Conservation (phyloP, 768 basidiomycete species). For the Suillus luteus region DNA sequence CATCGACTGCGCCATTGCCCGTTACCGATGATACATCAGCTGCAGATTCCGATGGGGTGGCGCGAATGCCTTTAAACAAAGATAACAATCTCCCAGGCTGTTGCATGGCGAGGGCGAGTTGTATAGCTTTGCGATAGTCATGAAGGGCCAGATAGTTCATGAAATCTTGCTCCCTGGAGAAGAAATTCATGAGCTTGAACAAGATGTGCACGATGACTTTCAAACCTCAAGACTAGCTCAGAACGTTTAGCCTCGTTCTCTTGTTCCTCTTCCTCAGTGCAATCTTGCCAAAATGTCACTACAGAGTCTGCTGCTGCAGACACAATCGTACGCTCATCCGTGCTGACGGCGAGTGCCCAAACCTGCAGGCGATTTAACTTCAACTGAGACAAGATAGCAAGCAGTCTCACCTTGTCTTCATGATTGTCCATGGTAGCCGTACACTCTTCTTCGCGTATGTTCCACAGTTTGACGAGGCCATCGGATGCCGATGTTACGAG, state of each 20-base stretch:
- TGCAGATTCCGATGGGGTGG: conserved; percentile 26
- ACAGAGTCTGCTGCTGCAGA: conserved; percentile 97
- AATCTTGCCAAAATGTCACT: conserved; percentile 96
- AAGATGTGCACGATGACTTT: conserved; percentile 14
- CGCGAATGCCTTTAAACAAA: conserved; percentile 70
- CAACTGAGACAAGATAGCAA: conserved; percentile 8
- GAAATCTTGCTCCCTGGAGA: conserved; percentile 91
- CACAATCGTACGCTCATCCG: conserved; percentile 81
- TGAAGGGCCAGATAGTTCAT: conserved; percentile 83
- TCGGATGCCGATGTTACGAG: conserved; percentile 91
- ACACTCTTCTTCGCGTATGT: conserved; percentile 85
- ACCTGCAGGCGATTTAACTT: conserved; percentile 52
- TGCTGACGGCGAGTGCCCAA: conserved; percentile 90
- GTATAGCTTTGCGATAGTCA: conserved; percentile 89
- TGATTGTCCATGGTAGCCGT: conserved; percentile 92
- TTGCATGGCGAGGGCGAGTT: conserved; percentile 89
- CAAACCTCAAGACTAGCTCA: conserved; percentile 80
- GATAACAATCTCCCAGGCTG: conserved; percentile 86
- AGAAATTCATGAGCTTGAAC: conserved; percentile 15
- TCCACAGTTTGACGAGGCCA: conserved; percentile 96
- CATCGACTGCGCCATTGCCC: conserved; percentile 74
- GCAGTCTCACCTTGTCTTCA: conserved; percentile 81
- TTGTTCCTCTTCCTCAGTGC: conserved; percentile 78
- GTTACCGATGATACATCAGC: conserved; percentile 48
- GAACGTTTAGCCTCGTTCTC: conserved; percentile 75